A percentile compares a stretch with the other conserved stretches of the same genome.
Conservation (phyloP, 345 rosid species). For the Citrus unshiu region DNA sequence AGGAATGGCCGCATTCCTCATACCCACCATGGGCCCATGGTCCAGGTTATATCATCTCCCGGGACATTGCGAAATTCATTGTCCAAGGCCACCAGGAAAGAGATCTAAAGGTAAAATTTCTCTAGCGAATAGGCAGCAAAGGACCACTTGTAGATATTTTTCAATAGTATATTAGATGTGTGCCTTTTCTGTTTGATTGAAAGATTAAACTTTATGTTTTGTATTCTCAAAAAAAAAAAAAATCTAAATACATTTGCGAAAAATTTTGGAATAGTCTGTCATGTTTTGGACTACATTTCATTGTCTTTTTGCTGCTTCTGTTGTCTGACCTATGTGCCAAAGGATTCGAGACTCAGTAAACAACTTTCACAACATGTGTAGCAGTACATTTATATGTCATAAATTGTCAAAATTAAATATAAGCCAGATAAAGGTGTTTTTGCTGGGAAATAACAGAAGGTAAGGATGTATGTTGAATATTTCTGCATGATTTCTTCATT, state of each 20-base stretch:
- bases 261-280: background rate
- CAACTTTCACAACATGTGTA: background rate
- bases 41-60: slow-evolving; percentile 79
- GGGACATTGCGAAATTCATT: slow-evolving; percentile 71
- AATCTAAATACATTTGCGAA: too few species aligned
- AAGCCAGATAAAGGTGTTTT: background rate
- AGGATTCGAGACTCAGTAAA: background rate
- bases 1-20: slow-evolving; percentile 71
- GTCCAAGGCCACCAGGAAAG: slow-evolving; percentile 62
- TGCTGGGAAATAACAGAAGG: background rate
- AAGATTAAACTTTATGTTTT: background rate
- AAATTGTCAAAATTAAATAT: background rate
- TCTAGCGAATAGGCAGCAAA: background rate
- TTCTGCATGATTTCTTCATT: background rate
- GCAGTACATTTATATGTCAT: background rate
- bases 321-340: background rate
- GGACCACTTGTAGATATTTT: background rate
- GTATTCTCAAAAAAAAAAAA: background rate
- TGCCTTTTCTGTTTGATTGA: background rate
- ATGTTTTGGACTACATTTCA: background rate
- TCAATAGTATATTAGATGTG: background rate
- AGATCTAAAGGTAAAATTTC: slow-evolving; percentile 55
- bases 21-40: slow-evolving; percentile 99
- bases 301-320: background rate
- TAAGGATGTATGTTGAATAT: too few species aligned